Evolutionary conservation across 306 rosid species (phyloP), one percentile per base, ranked within the genome.

Genomic region (Lablab purpureus): DNA sequence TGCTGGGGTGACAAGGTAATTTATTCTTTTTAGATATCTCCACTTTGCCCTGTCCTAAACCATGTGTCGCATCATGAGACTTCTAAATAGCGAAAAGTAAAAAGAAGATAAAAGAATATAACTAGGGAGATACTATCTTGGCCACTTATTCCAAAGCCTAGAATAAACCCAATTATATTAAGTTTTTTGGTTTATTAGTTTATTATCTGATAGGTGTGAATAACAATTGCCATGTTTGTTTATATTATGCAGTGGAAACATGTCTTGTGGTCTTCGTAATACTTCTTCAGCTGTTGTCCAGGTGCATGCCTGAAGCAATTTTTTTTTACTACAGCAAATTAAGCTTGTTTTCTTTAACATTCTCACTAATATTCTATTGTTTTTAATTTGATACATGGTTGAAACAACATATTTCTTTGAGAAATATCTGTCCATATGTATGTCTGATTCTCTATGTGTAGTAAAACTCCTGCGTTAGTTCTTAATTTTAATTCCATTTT

Each of bases 1-100:
- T 90, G 93, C 97, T 90, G 93, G 96, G 66, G 85, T 92, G 77
- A 65, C 54, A 41, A 95, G 99, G 99, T 94, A 83, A 74, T 76
- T 80, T 51, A 67, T 45, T 50, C 28, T 71, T 52, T 27, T 80
- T 40, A 11, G 30, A 56, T 70, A 5, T 66, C 56, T 55, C 52
- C 78, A 59, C 47, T 65, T 49, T 13, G 21, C 46, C 17, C 13
- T 79, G 41, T 59, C 51, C 64, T 28, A 54, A 70, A 41, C 51
- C 63, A 21, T 41, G 59, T 18, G 2, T 49, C 19, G n/a, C n/a
- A n/a, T n/a, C n/a, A 22, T 69, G 8, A 68, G 46, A 73, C 41
- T 58, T 74, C 56, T 23, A 32, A 69, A 51, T 11, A 22, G 7
- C 28, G 8, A 62, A 43, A 51, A 63, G 43, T 27, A 23, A 50